Percentiles rank a stretch among this genome's conserved stretches.
Evolutionary conservation across 73 alveolate species (phyloP).

Genomic region (Symbiodinium pilosum): DNA sequence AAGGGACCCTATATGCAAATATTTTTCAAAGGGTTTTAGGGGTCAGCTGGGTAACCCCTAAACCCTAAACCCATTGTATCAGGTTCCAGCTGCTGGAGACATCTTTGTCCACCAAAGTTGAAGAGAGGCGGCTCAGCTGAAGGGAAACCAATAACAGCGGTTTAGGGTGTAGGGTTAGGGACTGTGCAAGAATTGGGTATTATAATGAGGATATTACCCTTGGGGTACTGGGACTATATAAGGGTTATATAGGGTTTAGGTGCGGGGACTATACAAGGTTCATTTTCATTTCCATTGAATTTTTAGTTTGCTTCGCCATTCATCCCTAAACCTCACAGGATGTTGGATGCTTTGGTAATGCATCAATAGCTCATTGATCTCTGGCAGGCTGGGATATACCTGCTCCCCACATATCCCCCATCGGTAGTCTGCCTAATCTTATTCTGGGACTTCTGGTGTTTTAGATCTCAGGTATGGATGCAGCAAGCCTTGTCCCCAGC

Average conservation of each 20-base stretch:
- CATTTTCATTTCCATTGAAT: too few species aligned
- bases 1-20: background rate
- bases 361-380: too few species aligned
- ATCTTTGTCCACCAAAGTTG: background rate
- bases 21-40: too few species aligned
- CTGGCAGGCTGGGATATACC: too few species aligned
- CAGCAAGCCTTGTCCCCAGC: background rate
- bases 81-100: conserved; percentile 44
- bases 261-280: too few species aligned
- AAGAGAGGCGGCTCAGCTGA: conserved; percentile 7
- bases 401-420: too few species aligned
- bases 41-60: background rate
- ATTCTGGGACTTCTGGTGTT: too few species aligned
- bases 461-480: background rate
- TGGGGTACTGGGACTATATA: background rate
- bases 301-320: too few species aligned
- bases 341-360: too few species aligned
- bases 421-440: too few species aligned
- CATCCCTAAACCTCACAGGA: too few species aligned
- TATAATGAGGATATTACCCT: background rate
- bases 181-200: background rate
- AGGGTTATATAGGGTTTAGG: too few species aligned
- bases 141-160: background rate
- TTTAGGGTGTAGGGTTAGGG: background rate
- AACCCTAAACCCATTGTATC: background rate